Conservation (phyloP, 768 basidiomycete species). For the Clitopilus passeckerianus region DNA sequence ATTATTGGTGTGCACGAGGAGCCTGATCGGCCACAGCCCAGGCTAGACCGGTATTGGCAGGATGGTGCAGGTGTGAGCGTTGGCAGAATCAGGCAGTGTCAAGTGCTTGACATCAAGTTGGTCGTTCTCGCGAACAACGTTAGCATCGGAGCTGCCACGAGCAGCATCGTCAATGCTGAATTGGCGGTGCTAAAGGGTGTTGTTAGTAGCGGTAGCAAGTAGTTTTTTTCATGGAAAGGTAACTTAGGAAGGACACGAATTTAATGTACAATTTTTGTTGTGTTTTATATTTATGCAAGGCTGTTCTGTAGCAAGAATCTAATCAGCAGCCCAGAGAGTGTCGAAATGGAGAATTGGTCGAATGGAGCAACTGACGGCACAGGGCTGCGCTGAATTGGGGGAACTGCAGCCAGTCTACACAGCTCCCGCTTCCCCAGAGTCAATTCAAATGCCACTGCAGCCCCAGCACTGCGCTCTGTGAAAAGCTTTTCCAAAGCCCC, state of each 20-base stretch:
- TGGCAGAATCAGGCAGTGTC: slow-evolving; percentile 85
- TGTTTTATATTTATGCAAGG: no score
- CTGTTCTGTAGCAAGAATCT: neutral
- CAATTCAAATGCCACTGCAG: neutral
- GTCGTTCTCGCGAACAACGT: slow-evolving; percentile 93
- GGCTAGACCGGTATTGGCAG: slow-evolving; percentile 86
- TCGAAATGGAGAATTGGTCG: neutral
- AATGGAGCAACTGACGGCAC: neutral
- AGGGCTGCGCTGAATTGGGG: neutral
- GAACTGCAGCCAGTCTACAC: neutral
- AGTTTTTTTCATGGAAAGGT: neutral
- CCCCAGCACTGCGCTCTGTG: no score
- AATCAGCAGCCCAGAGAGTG: neutral
- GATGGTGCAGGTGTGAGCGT: slow-evolving; percentile 90
- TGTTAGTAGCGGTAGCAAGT: slow-evolving; percentile 2
- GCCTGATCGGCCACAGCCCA: slow-evolving; percentile 88
- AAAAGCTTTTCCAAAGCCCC: no score
- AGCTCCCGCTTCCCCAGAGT: neutral
- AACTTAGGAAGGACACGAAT: no score
- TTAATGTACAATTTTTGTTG: no score
- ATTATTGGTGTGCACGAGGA: slow-evolving; percentile 92
- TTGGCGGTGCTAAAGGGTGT: slow-evolving; percentile 77
- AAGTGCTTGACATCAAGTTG: slow-evolving; percentile 94
- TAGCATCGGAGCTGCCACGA: slow-evolving; percentile 93
- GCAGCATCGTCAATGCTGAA: slow-evolving; percentile 96